Base-by-base conservation (phyloP, 306 rosid genomes). In the Cucurbita argyrosperma region DNA sequence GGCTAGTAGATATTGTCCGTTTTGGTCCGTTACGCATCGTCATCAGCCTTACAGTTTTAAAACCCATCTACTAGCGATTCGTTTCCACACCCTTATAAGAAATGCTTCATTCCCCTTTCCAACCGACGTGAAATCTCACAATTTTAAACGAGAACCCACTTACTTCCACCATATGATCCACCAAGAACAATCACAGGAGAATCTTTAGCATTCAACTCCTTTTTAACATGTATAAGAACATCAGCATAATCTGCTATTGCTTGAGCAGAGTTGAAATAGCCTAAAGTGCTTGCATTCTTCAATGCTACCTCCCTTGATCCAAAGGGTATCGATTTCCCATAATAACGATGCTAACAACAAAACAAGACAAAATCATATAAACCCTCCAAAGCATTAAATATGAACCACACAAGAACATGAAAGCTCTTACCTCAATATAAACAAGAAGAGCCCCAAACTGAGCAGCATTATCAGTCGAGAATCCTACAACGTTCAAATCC, bases 151-250 rank as follows among this genome's bases (percentile, higher is more conserved):
- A 18, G 2, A 3, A 23, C 59, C 12, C 3, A 82, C 94, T 81
- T 16, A 92, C 97, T 92, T 92, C 94, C 97, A 47, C 97, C 94
- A 16, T 89, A 92, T 30, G 97, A 92, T 57, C 84, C 97, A 67
- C 97, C 97, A 23, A 92, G 47, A 2, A 89, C 92, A 77, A 89
- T 81, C n/a, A 88, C 82, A 0, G 96, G 97, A 5, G 94, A 89
- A 26, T 83, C 30, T 30, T 75, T 19, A 8, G 96, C 87, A 0
- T 69, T 40, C 2, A 83, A 62, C 56, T 74, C 55, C 45, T 82
- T 70, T 84, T 89, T 89, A 5, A 92, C 38, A 54, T 89, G 82
- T 42, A 86, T 68, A 40, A 92, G 51, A 7, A 92, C 59, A 18
- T 45, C 78, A 14, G 92, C 96, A 79, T 92, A 92, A 77, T 92